Percentiles rank a stretch among this genome's conserved stretches.
Conservation (phyloP, 345 rosid species). For the Combretum micranthum region DNA sequence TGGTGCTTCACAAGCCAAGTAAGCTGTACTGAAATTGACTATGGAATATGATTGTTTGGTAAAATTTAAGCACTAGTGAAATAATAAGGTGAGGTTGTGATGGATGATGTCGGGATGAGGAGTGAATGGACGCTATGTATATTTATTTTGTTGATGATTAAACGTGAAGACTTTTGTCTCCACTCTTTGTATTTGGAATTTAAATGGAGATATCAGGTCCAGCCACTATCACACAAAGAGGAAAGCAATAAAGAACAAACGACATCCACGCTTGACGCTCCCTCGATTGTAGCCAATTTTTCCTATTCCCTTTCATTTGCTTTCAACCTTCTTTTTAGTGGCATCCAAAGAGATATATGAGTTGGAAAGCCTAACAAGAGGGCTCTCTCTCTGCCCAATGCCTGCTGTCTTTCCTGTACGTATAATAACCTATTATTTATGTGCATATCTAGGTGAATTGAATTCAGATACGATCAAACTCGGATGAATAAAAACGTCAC, state of each 20-base stretch:
- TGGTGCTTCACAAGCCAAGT: no score
- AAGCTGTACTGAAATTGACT: no score
- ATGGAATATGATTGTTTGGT: no score
- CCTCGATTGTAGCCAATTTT: conserved; percentile 35
- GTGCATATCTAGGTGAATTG: neutral
- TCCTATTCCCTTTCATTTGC: conserved; percentile 8
- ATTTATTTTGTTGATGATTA: conserved; percentile 25
- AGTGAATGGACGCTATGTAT: neutral
- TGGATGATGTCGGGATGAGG: neutral
- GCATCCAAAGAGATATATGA: conserved; percentile 41
- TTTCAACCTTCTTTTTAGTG: conserved; percentile 32
- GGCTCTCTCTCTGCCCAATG: conserved; percentile 6
- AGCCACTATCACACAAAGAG: conserved; percentile 25
- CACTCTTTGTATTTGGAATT: conserved; percentile 21
- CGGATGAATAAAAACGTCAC: no score
- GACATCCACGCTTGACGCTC: conserved; percentile 35
- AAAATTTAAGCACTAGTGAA: no score
- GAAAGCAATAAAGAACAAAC: conserved; percentile 21
- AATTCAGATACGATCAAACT: no score
- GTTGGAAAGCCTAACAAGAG: conserved; percentile 35
- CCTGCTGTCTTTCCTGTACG: neutral
- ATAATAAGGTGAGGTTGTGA: neutral
- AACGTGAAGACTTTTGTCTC: conserved; percentile 36
- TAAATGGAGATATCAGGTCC: conserved; percentile 11
- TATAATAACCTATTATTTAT: no score